These are phyloP conservation scores for Vaccinium macrocarpon DNA, from an alignment of 148 eudicot species.

Conservation along the genomic window DNA sequence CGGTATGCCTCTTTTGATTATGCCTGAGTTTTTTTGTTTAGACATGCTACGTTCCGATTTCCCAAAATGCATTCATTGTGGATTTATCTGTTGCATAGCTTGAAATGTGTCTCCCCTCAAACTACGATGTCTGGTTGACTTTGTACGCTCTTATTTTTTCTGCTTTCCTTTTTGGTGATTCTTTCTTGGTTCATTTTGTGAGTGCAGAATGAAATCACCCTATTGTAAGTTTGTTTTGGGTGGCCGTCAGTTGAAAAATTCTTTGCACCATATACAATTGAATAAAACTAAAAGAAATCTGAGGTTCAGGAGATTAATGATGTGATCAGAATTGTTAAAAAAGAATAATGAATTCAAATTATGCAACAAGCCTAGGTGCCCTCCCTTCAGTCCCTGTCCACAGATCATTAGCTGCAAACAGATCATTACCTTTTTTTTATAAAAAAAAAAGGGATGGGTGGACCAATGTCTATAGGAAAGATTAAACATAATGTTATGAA, in stretches of 20 bases:
- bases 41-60: constrained; percentile 1
- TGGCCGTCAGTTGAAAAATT: not conserved
- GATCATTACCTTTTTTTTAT: not conserved
- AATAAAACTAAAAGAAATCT: not conserved
- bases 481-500: not conserved
- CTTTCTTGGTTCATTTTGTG: not conserved
- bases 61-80: not conserved
- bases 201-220: not conserved
- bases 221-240: not conserved
- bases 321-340: not conserved
- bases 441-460: not conserved
- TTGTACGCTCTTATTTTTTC: not conserved
- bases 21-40: constrained; percentile 5
- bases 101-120: not conserved
- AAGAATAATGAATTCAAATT: not conserved
- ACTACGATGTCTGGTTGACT: not conserved
- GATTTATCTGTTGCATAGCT: not conserved
- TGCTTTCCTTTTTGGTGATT: not conserved
- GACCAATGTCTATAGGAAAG: not conserved
- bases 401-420: not conserved
- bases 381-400: not conserved
- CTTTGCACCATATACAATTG: not conserved
- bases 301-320: not conserved
- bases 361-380: not conserved
- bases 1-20: constrained; percentile 48